Evolutionary conservation across 2,329 filamentous ascomycete genomes (phyloP), one percentile per base, ranked within the genome.

Genomic region (Fusarium mexicanum): DNA sequence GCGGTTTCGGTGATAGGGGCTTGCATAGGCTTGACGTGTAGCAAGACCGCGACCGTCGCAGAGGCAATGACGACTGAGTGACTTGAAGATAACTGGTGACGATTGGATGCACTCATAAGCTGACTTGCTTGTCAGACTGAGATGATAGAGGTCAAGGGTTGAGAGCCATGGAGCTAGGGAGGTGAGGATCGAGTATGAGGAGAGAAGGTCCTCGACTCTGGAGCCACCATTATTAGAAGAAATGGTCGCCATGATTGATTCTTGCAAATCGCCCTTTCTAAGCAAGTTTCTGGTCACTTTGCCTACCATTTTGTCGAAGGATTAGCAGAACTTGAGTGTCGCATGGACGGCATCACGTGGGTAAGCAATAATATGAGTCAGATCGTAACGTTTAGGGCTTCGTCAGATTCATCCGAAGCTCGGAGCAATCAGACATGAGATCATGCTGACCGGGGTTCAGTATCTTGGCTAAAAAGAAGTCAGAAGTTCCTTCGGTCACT

Each of bases 11-110:
- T 24, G 17, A 16, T 75, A 73, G 5, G 53, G 46, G 4, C 31
- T 24, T 11, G 38, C 43, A 22, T 61, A 75, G 11, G 37, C 47
- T 37, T 76, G 74, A 2, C 74, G 63, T 5, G 8, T 40, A 1
- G 24, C 24, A 8, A 76, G 62, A 3, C 74, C 74, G 7, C 54
- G 74, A 1, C 74, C 74, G 11, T 76, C 69, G 22, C 74, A 76
- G 12, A 76, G 60, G 6, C 54, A 68, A 6, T 61, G 65, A 2
- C 61, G 69, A 8, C 48, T 46, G 1, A 76, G 51, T 2, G 31
- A n/a, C 8, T 51, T 64, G 35, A 76, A 76, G 7, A 68, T 46
- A 1, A 20, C 44, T 2, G 31, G 22, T 3, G 73, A 73, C 2
- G 31, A 24, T 1, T 55, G 51, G 6, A 76, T 67, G 8, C 33